phyloP scores from a whole-genome alignment of 805 yeast species.

The Schizosaccharomyces osmophilus region DNA sequence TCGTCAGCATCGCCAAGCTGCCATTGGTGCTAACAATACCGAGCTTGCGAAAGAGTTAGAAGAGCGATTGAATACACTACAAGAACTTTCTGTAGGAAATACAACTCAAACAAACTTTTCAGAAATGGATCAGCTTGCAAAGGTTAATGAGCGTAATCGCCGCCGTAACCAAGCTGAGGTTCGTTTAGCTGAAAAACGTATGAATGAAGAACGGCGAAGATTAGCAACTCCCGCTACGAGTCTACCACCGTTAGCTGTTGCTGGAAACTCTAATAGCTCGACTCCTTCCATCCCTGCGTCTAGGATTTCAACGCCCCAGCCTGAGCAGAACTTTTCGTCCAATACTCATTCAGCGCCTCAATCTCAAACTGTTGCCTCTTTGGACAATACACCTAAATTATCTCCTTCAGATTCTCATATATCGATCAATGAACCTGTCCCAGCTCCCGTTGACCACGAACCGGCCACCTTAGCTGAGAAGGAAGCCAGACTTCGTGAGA shows the following conservation, averaged over 20 bases:
- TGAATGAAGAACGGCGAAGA: conserved; percentile 25
- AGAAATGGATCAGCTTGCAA: conserved; percentile 25
- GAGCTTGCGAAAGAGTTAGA: neutral
- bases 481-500: conserved; percentile 14
- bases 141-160: conserved; percentile 66
- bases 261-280: neutral
- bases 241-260: neutral
- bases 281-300: neutral
- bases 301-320: neutral
- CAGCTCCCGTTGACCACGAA: conserved; percentile 25
- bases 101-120: conserved; percentile 4
- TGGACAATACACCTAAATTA: conserved; percentile 12
- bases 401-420: conserved; percentile 9
- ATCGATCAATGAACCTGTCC: conserved; percentile 23
- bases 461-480: conserved; percentile 27
- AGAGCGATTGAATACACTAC: neutral
- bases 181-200: conserved; percentile 52
- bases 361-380: conserved; percentile 25
- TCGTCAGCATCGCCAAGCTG: neutral
- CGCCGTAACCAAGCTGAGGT: conserved; percentile 52
- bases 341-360: conserved; percentile 48
- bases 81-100: neutral
- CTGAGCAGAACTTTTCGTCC: conserved; percentile 65
- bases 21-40: neutral
- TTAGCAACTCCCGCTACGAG: neutral